Conservation (phyloP, 2,329 filamentous ascomycete species). For the Fusarium coffeatum region DNA sequence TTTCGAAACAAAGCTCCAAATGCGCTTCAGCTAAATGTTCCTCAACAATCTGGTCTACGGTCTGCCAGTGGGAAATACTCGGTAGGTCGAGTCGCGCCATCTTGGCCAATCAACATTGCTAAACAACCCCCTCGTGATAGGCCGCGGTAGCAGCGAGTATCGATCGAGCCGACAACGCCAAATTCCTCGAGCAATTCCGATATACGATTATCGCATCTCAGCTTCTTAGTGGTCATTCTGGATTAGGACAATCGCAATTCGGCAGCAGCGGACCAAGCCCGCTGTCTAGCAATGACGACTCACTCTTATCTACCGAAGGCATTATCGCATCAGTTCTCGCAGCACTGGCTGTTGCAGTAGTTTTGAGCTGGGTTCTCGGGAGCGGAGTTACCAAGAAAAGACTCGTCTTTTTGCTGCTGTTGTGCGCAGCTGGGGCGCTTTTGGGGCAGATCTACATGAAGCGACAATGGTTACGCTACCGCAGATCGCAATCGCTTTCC, state of each 20-base stretch:
- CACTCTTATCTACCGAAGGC: constrained; percentile 57
- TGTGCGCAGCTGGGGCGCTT: constrained; percentile 65
- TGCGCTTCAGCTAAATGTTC: constrained; percentile 57
- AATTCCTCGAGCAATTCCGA: constrained; percentile 91
- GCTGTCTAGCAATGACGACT: constrained; percentile 40
- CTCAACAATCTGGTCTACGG: constrained; percentile 53
- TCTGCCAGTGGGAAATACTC: constrained; percentile 64
- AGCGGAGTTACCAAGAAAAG: constrained; percentile 68
- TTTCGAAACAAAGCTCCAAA: constrained; percentile 63
- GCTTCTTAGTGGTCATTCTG: constrained; percentile 78
- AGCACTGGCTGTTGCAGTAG: constrained; percentile 75
- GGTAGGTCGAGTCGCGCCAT: constrained; percentile 52
- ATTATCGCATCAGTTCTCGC: constrained; percentile 60
- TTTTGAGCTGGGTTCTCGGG: constrained; percentile 76
- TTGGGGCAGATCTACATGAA: constrained; percentile 77
- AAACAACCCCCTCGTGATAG: constrained; percentile 54
- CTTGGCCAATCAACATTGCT: constrained; percentile 5
- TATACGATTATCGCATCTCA: constrained; percentile 95
- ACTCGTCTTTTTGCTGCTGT: constrained; percentile 59
- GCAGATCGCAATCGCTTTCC: constrained; percentile 78
- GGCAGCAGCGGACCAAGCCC: constrained; percentile 32
- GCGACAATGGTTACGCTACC: constrained; percentile 83
- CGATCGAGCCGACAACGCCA: constrained; percentile 81
- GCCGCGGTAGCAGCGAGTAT: constrained; percentile 77
- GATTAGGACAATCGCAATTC: constrained; percentile 52